Percentiles rank a stretch among this genome's conserved stretches.
Conservation (phyloP, 1,139 yeast genomes). For the Scheffersomyces quercinus region DNA sequence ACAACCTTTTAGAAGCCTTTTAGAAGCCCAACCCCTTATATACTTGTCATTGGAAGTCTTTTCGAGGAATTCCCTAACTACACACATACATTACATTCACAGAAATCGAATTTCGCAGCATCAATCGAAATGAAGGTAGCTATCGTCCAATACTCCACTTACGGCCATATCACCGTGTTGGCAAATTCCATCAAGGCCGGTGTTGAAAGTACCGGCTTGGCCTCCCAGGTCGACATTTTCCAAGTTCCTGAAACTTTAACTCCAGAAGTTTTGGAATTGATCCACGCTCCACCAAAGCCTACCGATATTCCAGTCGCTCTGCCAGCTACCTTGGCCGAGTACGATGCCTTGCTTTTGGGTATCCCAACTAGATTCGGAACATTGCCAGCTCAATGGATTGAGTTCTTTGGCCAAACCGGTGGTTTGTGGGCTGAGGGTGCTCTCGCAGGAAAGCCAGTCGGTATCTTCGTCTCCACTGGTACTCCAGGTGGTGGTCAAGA, state of each 20-base stretch:
- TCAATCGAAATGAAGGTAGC: constrained; percentile 36
- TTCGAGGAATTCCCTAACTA: background rate
- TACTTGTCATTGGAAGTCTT: background rate
- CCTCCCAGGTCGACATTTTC: constrained; percentile 34
- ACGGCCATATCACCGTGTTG: constrained; percentile 58
- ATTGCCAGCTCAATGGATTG: constrained; percentile 45
- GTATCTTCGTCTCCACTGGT: constrained; percentile 48
- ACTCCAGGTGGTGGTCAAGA: constrained; percentile 52
- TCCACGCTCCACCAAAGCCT: constrained; percentile 48
- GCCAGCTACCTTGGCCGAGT: constrained; percentile 33
- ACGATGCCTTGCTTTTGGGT: constrained; percentile 53
- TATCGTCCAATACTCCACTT: constrained; percentile 60
- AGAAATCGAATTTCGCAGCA: background rate
- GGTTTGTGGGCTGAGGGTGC: constrained; percentile 54
- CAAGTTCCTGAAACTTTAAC: constrained; percentile 55
- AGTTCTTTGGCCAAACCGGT: constrained; percentile 49
- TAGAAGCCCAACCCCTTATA: too few species aligned
- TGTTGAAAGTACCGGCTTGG: constrained; percentile 36
- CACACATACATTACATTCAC: background rate
- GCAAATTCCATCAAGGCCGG: constrained; percentile 46
- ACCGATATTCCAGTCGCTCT: constrained; percentile 42
- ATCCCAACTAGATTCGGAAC: constrained; percentile 53
- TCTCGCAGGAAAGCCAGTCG: constrained; percentile 49
- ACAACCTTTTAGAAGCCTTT: too few species aligned
- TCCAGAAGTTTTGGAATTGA: constrained; percentile 35